These are phyloP conservation scores for Metarhizium humberi DNA, from an alignment of 2,329 filamentous ascomycete genomes.

Conservation along the genomic window DNA sequence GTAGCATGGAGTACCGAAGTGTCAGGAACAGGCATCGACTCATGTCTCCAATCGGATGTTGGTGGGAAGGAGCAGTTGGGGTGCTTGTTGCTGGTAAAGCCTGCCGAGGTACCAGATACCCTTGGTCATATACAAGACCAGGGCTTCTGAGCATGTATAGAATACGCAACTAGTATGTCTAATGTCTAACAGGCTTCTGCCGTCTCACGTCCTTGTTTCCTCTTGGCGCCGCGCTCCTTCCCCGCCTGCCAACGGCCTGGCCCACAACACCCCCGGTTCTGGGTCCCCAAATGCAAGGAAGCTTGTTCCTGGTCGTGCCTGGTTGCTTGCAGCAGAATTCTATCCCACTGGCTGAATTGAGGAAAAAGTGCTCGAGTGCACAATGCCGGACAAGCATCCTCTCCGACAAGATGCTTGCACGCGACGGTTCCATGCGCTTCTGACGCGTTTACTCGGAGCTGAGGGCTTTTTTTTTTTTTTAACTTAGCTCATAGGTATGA, in stretches of 20 bases:
- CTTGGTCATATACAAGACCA: too few relatives aligned
- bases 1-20: not conserved
- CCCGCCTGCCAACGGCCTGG: not conserved
- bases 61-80: too few relatives aligned
- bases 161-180: too few relatives aligned
- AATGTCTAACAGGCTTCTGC: not conserved
- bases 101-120: too few relatives aligned
- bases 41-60: not conserved
- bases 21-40: not conserved
- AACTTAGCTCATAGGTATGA: not conserved
- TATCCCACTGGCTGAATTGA: not conserved
- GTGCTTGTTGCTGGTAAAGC: too few relatives aligned
- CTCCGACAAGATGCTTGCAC: not conserved
- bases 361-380: not conserved
- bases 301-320: constrained; percentile 1
- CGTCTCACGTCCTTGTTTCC: not conserved
- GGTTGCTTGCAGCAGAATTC: not conserved
- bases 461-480: not conserved
- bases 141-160: too few relatives aligned
- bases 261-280: not conserved
- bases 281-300: not conserved
- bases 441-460: not conserved
- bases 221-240: not conserved
- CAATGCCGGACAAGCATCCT: not conserved
- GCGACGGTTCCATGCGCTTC: constrained; percentile 1